Evolutionary conservation across 2,329 filamentous ascomycete genomes (phyloP), one percentile per base, ranked within the genome.

Genomic region (Cladophialophora exuberans): DNA sequence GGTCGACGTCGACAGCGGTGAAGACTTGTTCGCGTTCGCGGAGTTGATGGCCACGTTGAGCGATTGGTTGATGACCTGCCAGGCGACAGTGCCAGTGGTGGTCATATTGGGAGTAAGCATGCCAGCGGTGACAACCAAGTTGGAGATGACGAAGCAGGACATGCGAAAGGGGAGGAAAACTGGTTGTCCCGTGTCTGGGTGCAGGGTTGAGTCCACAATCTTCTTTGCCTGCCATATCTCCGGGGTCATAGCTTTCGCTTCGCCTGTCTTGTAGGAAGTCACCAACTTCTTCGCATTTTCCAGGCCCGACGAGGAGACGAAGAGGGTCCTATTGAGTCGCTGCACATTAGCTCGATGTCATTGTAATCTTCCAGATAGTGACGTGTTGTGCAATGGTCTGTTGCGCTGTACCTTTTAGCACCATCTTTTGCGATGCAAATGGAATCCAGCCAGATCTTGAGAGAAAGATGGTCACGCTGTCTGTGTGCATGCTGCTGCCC

Each of bases 11-110:
- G 89, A 88, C 60, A 97, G 82, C 1, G 93, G 90, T 2, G 90
- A 92, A 33, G 91, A 96, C 74, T 99, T 99, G 82, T 99, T 99
- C 61, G 64, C 90, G 72, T 99, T 99, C 69, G 93, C 89, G 71
- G 85, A 91, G 81, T 99, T 99, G 80, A 99, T 93, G 64, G 90
- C 93, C 23, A 99, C 94, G 72, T 99, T 99, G 66, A 99, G 86
- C 10, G 92, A 97, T 77, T 99, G 94, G 75, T 99, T 99, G 64
- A 89, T 84, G 55, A 97, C 84, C 76, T 99, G 42, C 28, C 25
- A 33, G 13, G 28, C 42, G 11, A 33, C 42, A n/a, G n/a, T 31
- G 23, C 42, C 20, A n/a, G 28, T 18, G 25, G 42, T 45, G 4
- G 23, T 23, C 39, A 42, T 26, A 25, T 57, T 56, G 2, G 94